Base-by-base conservation (phyloP, 192 early-diverging fungal genomes). In the Entomortierella chlamydospora region DNA sequence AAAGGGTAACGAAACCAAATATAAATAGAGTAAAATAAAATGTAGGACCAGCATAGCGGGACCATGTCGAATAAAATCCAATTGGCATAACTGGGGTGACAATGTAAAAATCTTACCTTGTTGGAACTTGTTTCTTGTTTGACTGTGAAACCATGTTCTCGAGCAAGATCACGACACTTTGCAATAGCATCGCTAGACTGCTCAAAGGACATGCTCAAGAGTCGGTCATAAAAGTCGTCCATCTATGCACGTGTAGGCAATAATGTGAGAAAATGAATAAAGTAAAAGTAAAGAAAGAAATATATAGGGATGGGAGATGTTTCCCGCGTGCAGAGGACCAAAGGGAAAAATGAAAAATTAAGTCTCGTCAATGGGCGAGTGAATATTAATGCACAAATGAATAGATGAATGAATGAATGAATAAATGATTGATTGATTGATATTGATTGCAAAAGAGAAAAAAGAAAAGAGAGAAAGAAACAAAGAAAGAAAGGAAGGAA, bases 51-150 rank as follows among this genome's bases (percentile, higher is more conserved):
- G n/a, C n/a, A n/a, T n/a, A n/a, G n/a, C n/a, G n/a, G n/a, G n/a
- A n/a, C n/a, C n/a, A n/a, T n/a, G n/a, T n/a, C n/a, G n/a, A n/a
- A n/a, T 39, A 49, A 4, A 58, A 39, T 28, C 11, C 28, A 28
- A 50, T 17, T 50, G 15, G 15, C 5, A 5, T 50, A 22, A 22
- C 22, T 50, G 15, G n/a, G 34, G 34, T 37, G 34, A 37, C 34
- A 37, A 37, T 37, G 34, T 37, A 37, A 37, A 37, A 20, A 10
- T 55, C 64, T 73, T 84, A 86, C 87, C 77, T 83, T 86, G 68
- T 83, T 86, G 20, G 87, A 81, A 45, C 87, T 88, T n/a, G 85
- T 82, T 74, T 88, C 87, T 60, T 88, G 87, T 62, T 88, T 88
- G 30, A 88, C 83, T 23, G 85, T 88, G 45, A 88, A 88, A 13